Evolutionary conservation across 1,139 yeast species (phyloP), one percentile per base, ranked within the genome.

Genomic region (Sugiyamaella castrensis): DNA sequence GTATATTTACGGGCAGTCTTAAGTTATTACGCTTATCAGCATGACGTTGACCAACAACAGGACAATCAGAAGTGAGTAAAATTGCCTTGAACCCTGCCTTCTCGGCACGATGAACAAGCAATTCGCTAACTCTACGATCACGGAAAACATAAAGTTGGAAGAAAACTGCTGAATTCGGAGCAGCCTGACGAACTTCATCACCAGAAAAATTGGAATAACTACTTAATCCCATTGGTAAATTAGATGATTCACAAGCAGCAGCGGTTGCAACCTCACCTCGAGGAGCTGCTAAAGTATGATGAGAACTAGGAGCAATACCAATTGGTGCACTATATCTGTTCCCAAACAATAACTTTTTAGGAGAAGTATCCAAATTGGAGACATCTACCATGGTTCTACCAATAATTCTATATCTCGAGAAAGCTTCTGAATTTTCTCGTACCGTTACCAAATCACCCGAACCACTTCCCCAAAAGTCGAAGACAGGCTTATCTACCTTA

Each of bases 61-160:
- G 84, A 4, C 84, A 82, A 65, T 81, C 86, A 9, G 81, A 83
- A 0, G 85, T 81, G 43, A 81, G 74, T 54, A 81, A 77, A 27
- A 81, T 66, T 0, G 83, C 87, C 58, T 77, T 79, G 50, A 52
- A 61, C 1, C 82, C 82, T 37, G 82, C 70, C 45, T 64, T 58
- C 53, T 78, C 83, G 5, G 80, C 81, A 47, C 72, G 66, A 37
- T 57, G 56, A 28, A 80, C 75, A 36, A 79, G 71, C n/a, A 65
- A 59, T 34, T 69, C 64, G 30, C 77, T 73, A 28, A 79, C 65
- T 30, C 71, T 67, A n/a, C 66, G 56, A 52, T 72, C 70, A 32
- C 71, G 65, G 53, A 71, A 70, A 31, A 75, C 77, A 53, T 76
- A 75, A 29, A 75, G 64, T 56, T 76, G 80, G 50, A 65, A 52